A percentile compares a stretch with the other conserved stretches of the same genome.
phyloP scores from a whole-genome alignment of 768 basidiomycete species.

The Gautieria morchelliformis region DNA sequence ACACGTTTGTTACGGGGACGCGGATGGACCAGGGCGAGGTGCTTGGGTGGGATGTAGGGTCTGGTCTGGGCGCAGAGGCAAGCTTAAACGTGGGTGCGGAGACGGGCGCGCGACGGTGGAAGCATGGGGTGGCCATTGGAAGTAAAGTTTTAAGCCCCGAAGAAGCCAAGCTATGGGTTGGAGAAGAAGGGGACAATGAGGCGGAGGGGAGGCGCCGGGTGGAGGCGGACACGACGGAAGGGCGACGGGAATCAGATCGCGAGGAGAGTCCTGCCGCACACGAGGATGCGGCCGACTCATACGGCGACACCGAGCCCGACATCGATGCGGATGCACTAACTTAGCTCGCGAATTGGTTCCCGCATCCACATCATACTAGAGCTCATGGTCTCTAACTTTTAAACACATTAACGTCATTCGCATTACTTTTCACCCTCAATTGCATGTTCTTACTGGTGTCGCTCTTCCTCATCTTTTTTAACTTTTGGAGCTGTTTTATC shows the following conservation, averaged over 20 bases:
- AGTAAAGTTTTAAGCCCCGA: conserved; percentile 4
- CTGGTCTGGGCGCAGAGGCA: not conserved
- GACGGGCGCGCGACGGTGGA: not conserved
- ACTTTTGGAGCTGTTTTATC: too few species aligned
- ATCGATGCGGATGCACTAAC: too few species aligned
- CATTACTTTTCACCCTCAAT: too few species aligned
- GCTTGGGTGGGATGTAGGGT: not conserved
- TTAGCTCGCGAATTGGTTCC: too few species aligned
- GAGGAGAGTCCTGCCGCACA: conserved; percentile 6
- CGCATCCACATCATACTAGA: too few species aligned
- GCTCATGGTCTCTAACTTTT: too few species aligned
- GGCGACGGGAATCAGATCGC: conserved; percentile 13
- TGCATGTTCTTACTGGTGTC: too few species aligned
- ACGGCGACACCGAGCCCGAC: conserved; percentile 2
- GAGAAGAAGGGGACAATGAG: not conserved
- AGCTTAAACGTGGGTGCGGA: not conserved
- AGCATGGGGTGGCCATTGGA: conserved; percentile 8
- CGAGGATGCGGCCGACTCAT: conserved; percentile 10
- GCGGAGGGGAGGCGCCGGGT: not conserved
- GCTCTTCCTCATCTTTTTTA: too few species aligned
- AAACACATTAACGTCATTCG: too few species aligned
- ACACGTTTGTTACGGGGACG: not conserved
- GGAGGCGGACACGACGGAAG: not conserved
- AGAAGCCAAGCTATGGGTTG: conserved; percentile 1
- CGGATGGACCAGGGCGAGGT: not conserved